Evolutionary conservation across 768 basidiomycete genomes (phyloP).

Genomic region (Mycena filopes): DNA sequence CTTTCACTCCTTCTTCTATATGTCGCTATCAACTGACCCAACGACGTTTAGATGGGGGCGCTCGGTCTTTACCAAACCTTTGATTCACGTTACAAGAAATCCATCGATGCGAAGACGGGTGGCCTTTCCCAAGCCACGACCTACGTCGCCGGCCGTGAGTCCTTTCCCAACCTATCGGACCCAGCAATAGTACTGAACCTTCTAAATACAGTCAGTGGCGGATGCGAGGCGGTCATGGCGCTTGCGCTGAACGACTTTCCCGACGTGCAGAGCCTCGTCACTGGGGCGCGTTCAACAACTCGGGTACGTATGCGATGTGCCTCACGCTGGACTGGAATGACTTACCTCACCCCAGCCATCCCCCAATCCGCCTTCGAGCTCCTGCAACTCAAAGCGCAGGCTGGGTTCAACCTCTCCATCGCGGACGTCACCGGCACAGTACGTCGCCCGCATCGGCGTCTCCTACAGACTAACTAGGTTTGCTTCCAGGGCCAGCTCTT

Average conservation of each 20-base stretch:
- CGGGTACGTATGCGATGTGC: neutral
- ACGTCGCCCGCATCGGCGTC: neutral
- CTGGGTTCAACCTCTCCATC: slow-evolving; percentile 18
- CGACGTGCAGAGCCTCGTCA: slow-evolving; percentile 16
- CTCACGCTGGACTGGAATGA: neutral
- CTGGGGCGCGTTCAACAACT: slow-evolving; percentile 18
- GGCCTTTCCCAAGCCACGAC: slow-evolving; percentile 21
- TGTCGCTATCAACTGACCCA: no score
- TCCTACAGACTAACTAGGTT: neutral
- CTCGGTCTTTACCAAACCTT: slow-evolving; percentile 23
- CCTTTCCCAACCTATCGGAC: neutral
- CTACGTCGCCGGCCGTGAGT: slow-evolving; percentile 22
- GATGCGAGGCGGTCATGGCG: slow-evolving; percentile 14
- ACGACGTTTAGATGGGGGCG: slow-evolving; percentile 15
- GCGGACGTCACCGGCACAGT: slow-evolving; percentile 9
- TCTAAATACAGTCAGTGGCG: slow-evolving; percentile 15
- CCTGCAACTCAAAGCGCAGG: slow-evolving; percentile 14
- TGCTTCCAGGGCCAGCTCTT: neutral
- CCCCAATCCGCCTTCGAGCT: slow-evolving; percentile 12
- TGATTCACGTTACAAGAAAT: slow-evolving; percentile 20
- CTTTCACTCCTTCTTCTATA: neutral
- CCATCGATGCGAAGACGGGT: slow-evolving; percentile 12
- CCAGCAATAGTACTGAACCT: slow-evolving; percentile 4
- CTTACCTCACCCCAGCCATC: neutral
- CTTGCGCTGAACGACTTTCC: slow-evolving; percentile 20